Evolutionary conservation across 2,329 filamentous ascomycete genomes (phyloP), one percentile per base, ranked within the genome.

Genomic region (Epichloe coenophiala): DNA sequence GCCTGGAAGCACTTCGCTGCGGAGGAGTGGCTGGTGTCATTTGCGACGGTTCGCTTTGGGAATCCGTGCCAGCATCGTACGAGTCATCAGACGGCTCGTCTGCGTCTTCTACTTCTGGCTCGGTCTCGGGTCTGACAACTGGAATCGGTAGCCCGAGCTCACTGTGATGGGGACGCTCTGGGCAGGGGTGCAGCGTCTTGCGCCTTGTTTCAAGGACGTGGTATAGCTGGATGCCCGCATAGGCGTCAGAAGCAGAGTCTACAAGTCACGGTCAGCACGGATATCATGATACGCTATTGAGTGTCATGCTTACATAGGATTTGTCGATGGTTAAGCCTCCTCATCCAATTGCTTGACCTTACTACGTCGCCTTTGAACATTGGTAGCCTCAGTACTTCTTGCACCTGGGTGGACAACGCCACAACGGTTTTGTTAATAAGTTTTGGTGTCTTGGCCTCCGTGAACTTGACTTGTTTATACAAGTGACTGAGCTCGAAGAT

Each of bases 181-280:
- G 90, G 2, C 69, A 75, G 1, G 88, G 88, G 12, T 78, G 66
- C 54, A 95, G 70, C 6, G 71, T 69, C 57, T 78, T 72, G 15
- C 90, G 75, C 58, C 84, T 78, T 47, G 77, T 68, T 51, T 96
- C 83, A 43, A 95, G 70, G 1, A 76, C 74, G 53, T 87, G 72
- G 60, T 80, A 95, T 1, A 96, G 70, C 51, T 87, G 83, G 11
- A 85, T 67, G 42, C 82, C 79, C 53, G 86, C 88, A 62, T 95
- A 96, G 0, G 88, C 84, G 63, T 95, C 88, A 1, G 86, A 83
- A 12, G 88, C 88, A 9, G 87, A 81, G 65, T 90, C 83, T 86
- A 33, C 2, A 19, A 31, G 5, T 11, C 19, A 19, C 45, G 4
- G 23, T 50, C 6, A 50, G 47, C 38, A 27, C 27, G n/a, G n/a